Percentiles rank a stretch among this genome's conserved stretches.
phyloP scores from a whole-genome alignment of 345 rosid genomes.

The Lepidium aucheri region DNA sequence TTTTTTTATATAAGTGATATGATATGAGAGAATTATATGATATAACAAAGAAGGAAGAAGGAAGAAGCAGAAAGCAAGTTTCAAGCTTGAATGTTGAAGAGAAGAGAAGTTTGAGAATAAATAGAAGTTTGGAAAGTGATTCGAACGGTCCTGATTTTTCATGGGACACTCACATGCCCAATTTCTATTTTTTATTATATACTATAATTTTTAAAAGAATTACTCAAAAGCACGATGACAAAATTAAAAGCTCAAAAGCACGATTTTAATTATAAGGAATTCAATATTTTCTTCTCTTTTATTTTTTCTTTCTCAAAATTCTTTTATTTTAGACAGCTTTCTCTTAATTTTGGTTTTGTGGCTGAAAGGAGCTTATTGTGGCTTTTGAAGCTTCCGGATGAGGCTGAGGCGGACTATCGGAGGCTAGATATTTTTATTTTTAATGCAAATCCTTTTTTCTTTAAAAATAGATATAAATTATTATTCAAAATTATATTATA shows the following conservation, averaged over 20 bases:
- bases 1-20: not conserved
- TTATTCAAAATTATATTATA: not conserved
- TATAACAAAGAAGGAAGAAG: conserved; percentile 10
- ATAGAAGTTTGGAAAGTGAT: conserved; percentile 34
- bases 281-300: too few species aligned
- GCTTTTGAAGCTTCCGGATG: not conserved
- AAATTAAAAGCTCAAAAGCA: not conserved
- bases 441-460: not conserved
- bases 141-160: conserved; percentile 47
- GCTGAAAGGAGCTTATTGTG: not conserved
- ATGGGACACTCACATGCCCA: conserved; percentile 32
- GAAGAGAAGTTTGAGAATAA: conserved; percentile 31
- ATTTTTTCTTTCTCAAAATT: too few species aligned
- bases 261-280: not conserved
- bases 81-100: conserved; percentile 19
- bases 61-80: conserved; percentile 23
- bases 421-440: not conserved
- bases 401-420: not conserved
- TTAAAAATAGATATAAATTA: not conserved
- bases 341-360: not conserved
- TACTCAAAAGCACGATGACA: conserved; percentile 7
- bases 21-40: conserved; percentile 13
- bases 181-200: conserved; percentile 9
- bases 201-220: not conserved
- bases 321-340: too few species aligned